phyloP scores from a whole-genome alignment of 169 alveolate genomes.

The Cryptosporidium felis region DNA sequence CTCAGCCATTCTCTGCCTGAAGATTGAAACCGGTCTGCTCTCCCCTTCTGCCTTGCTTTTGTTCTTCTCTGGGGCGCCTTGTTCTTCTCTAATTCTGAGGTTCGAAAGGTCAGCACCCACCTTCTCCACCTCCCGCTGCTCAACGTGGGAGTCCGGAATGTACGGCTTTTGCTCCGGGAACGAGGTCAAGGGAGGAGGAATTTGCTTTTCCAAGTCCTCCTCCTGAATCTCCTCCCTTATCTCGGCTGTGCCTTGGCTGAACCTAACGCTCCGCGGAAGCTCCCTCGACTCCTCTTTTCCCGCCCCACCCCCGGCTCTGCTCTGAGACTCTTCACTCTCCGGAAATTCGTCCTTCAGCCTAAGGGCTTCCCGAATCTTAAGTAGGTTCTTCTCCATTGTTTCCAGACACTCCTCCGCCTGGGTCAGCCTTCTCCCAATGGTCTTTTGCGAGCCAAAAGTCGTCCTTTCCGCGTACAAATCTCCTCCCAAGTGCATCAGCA shows the following conservation, averaged over 20 bases:
- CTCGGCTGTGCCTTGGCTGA: slow-evolving; percentile 37
- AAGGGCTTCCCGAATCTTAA: slow-evolving; percentile 26
- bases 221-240: slow-evolving; percentile 41
- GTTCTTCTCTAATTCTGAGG: neutral
- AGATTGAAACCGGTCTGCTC: slow-evolving; percentile 21
- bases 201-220: neutral
- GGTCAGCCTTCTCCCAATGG: slow-evolving; percentile 29
- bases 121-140: neutral
- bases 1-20: slow-evolving; percentile 34
- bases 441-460: slow-evolving; percentile 4
- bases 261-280: neutral
- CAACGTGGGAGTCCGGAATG: slow-evolving; percentile 38
- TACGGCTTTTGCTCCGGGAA: neutral
- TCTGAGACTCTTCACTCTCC: neutral
- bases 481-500: slow-evolving; percentile 45
- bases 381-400: slow-evolving; percentile 8
- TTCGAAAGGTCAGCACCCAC: neutral
- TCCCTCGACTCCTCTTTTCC: neutral
- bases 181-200: slow-evolving; percentile 39
- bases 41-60: no score
- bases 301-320: neutral
- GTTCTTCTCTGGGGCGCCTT: neutral
- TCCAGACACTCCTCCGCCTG: slow-evolving; percentile 50
- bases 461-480: slow-evolving; percentile 60
- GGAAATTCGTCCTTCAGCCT: slow-evolving; percentile 16